Evolutionary conservation across 805 yeast genomes (phyloP), one percentile per base, ranked within the genome.

Genomic region (Ascoidea rubescens): DNA sequence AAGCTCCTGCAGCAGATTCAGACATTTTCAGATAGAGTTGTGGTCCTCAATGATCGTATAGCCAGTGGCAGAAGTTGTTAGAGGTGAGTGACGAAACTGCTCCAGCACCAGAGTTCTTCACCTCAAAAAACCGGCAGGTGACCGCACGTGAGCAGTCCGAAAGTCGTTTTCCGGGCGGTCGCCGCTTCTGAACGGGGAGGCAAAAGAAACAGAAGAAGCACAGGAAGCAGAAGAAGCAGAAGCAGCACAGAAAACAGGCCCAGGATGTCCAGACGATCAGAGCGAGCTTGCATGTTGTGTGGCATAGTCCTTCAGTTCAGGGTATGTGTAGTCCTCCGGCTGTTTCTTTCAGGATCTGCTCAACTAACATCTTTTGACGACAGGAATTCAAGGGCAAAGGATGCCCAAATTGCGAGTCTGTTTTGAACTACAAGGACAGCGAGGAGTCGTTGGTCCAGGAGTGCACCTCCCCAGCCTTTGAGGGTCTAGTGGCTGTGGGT

Each of bases 261-360:
- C 3, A 21, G 3, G 4, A 37, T 37, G 43, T 37, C 83, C 12
- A 69, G 77, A 43, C 77, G 82, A 69, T 74, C 84, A 7, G 95
- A 89, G 57, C 80, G 99, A 73, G 98, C 98, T 5, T 91, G 99
- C 63, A 87, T 91, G 96, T 77, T 93, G 54, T 91, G 99, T 68
- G 98, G 97, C 4, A 76, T 91, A 52, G 87, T 91, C 52, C 95
- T 87, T 62, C 80, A 96, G 5, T 77, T 84, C 59, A 77, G 72
- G 53, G 85, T 80, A 59, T 48, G 33, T 55, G 33, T 55, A 8
- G 6, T 5, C 14, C 33, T 42, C 33, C 30, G 46, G 42, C 28
- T 31, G 2, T 48, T 14, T 43, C 8, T 5, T 5, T 31, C 7
- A 4, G 10, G 31, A 21, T 14, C 12, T 47, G 37, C 17, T 31